Conservation (phyloP, 1,139 yeast species). For the Candida albicans region DNA sequence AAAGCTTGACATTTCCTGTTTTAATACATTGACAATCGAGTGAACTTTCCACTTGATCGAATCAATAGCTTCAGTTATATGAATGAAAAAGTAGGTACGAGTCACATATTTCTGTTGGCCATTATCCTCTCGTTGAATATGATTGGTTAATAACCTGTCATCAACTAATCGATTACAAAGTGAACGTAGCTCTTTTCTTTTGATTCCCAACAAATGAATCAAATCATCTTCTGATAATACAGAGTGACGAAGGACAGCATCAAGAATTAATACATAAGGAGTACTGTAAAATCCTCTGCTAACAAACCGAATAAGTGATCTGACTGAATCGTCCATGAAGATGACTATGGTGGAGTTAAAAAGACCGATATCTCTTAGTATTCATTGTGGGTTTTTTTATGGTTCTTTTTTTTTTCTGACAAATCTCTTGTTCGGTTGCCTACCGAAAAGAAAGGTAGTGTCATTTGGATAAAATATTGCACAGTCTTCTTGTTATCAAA, state of each 20-base stretch:
- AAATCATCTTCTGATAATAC: conserved; percentile 95
- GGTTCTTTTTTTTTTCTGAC: no score
- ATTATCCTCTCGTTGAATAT: conserved; percentile 82
- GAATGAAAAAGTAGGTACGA: conserved; percentile 83
- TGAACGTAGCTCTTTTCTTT: conserved; percentile 82
- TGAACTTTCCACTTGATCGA: conserved; percentile 97
- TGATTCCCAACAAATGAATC: conserved; percentile 75
- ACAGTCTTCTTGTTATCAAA: no score
- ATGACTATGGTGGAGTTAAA: neutral
- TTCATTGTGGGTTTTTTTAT: neutral
- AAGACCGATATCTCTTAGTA: neutral
- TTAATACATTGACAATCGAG: conserved; percentile 72
- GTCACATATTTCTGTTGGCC: conserved; percentile 66
- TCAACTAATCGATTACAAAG: conserved; percentile 80
- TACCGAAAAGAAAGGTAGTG: no score
- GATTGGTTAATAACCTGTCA: conserved; percentile 68
- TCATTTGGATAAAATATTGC: no score
- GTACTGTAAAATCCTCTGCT: conserved; percentile 85
- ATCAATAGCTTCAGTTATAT: conserved; percentile 90
- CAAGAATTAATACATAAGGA: conserved; percentile 80
- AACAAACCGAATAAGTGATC: conserved; percentile 55
- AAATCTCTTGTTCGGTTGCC: no score
- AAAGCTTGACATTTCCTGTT: conserved; percentile 76
- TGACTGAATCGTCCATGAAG: conserved; percentile 44
- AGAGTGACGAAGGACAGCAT: conserved; percentile 86